phyloP scores from a whole-genome alignment of 129 eudicot genomes.

The Flaveria sonorensis region DNA sequence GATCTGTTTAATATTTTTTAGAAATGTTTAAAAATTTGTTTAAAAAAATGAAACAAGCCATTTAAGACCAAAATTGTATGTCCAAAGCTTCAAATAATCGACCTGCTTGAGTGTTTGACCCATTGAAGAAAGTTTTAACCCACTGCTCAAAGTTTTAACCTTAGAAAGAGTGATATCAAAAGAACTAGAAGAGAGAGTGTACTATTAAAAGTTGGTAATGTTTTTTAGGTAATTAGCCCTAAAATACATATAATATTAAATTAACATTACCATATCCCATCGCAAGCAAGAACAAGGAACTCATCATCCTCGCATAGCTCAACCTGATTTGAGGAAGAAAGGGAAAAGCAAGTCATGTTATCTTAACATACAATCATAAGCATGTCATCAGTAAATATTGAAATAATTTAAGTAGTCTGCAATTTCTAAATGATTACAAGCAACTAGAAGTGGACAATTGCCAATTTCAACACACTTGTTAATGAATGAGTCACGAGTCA shows the following conservation, averaged over 20 bases:
- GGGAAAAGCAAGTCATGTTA: slow-evolving; percentile 26
- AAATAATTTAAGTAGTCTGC: neutral
- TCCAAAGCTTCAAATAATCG: no score
- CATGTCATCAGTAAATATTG: slow-evolving; percentile 20
- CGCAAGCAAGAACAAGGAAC: slow-evolving; percentile 88
- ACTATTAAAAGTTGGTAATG: neutral
- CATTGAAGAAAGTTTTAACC: no score
- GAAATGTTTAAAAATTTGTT: neutral
- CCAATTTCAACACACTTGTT: neutral
- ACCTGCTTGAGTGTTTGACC: no score
- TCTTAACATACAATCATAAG: slow-evolving; percentile 23
- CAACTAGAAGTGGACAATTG: neutral
- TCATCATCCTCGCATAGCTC: slow-evolving; percentile 81
- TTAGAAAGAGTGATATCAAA: no score
- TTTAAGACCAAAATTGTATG: neutral
- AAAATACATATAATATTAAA: neutral
- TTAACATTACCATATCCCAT: slow-evolving; percentile 69
- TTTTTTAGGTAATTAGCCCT: neutral
- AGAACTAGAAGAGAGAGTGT: no score
- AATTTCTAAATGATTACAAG: slow-evolving; percentile 15
- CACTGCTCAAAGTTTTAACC: no score
- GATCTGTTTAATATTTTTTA: neutral
- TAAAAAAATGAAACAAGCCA: no score
- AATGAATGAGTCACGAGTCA: neutral
- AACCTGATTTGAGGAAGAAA: slow-evolving; percentile 48